Evolutionary conservation across 805 yeast species (phyloP), one percentile per base, ranked within the genome.

Genomic region (Wickerhamomyces bisporus): DNA sequence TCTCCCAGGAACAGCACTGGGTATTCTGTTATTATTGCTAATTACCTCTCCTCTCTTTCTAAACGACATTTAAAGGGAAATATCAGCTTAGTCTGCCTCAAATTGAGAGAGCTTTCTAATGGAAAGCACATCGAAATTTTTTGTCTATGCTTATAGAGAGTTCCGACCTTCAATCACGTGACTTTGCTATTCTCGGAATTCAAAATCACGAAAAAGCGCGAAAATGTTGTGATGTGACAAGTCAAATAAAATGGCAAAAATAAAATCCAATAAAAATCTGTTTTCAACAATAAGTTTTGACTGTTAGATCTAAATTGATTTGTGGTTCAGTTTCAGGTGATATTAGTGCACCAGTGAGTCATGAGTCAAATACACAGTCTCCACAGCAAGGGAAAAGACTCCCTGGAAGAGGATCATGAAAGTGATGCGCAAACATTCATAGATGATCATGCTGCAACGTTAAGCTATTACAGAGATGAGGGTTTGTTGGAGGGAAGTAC

Each of bases 21-120:
- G 52, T 4, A 49, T 52, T n/a, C 50, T 43, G 11, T 18, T 27
- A 14, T 23, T 15, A 17, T 19, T 32, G 28, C 43, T 39, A 15
- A 71, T 58, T 5, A 72, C 68, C 30, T 77, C 82, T 19, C 77
- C 71, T 60, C 82, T 65, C 47, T 68, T 75, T 49, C 81, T 69
- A 47, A 77, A 77, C 1, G 83, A 76, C 83, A 77, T 77, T 5
- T 16, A 17, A 14, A 13, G 17, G 14, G 15, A 12, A 21, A 34
- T 12, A 24, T 6, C n/a, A n/a, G n/a, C n/a, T n/a, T n/a, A n/a
- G n/a, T n/a, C n/a, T n/a, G n/a, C n/a, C n/a, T n/a, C n/a, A n/a
- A n/a, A n/a, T n/a, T n/a, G n/a, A n/a, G n/a, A n/a, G n/a, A n/a
- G n/a, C n/a, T n/a, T n/a, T n/a, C n/a, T n/a, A n/a, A n/a, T n/a